Percentiles rank a stretch among this genome's conserved stretches.
phyloP scores from a whole-genome alignment of 768 basidiomycete species.

The Coprinopsis sp. region DNA sequence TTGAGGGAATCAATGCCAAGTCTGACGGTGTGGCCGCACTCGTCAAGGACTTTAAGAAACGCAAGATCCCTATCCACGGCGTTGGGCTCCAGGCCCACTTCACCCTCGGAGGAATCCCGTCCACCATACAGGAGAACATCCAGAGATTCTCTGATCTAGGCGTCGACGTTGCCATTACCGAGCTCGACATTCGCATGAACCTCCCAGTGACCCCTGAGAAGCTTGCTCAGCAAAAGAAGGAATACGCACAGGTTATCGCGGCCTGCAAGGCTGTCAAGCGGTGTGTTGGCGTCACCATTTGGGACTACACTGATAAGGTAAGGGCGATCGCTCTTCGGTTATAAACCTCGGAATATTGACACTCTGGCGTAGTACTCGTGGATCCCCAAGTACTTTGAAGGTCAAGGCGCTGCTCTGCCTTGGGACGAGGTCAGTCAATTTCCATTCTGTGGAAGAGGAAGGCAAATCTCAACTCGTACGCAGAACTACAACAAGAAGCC shows the following conservation, averaged over 20 bases:
- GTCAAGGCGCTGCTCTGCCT: slow-evolving; percentile 34
- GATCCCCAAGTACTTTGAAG: slow-evolving; percentile 33
- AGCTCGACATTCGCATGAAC: slow-evolving; percentile 57
- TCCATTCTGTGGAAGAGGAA: slow-evolving; percentile 16
- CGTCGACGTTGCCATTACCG: slow-evolving; percentile 61
- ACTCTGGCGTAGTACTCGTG: slow-evolving; percentile 31
- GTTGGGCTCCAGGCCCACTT: slow-evolving; percentile 56
- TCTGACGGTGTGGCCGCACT: slow-evolving; percentile 52
- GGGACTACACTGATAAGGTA: slow-evolving; percentile 41
- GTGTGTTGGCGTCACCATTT: slow-evolving; percentile 40
- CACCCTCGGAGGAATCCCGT: slow-evolving; percentile 51
- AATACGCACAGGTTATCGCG: slow-evolving; percentile 48
- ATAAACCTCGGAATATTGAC: not conserved
- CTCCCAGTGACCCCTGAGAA: slow-evolving; percentile 44
- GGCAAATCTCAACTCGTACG: slow-evolving; percentile 17
- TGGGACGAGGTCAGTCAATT: slow-evolving; percentile 30
- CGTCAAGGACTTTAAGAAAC: slow-evolving; percentile 38
- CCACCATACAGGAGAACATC: slow-evolving; percentile 42
- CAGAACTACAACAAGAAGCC: slow-evolving; percentile 17
- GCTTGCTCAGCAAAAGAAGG: slow-evolving; percentile 49
- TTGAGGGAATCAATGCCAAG: slow-evolving; percentile 45
- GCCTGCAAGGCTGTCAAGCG: slow-evolving; percentile 43
- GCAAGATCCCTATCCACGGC: slow-evolving; percentile 49
- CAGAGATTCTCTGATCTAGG: slow-evolving; percentile 51
- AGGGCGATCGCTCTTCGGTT: not conserved